Evolutionary conservation across 2,329 filamentous ascomycete genomes (phyloP).

Genomic region (Fusarium guadeloupense): DNA sequence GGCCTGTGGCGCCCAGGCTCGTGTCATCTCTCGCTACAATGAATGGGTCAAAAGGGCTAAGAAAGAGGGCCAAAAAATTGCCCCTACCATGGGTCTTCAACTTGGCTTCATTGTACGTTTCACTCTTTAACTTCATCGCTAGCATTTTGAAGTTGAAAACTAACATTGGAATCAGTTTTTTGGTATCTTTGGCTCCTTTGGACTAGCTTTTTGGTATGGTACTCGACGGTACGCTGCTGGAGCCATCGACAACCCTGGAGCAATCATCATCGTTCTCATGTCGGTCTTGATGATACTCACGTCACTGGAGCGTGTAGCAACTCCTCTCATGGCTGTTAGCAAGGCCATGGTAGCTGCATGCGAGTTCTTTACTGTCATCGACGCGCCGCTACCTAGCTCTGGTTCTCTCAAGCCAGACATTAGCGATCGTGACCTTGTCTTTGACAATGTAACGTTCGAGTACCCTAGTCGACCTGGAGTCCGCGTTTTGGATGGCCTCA

Average conservation of each 20-base stretch:
- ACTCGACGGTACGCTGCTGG: slow-evolving; percentile 49
- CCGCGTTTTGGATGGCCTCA: slow-evolving; percentile 54
- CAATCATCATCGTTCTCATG: slow-evolving; percentile 52
- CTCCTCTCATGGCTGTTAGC: slow-evolving; percentile 50
- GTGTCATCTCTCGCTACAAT: slow-evolving; percentile 50
- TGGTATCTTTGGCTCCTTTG: slow-evolving; percentile 49
- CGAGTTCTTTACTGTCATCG: slow-evolving; percentile 45
- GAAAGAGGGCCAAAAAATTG: slow-evolving; percentile 48
- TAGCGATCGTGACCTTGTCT: slow-evolving; percentile 55
- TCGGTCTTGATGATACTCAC: slow-evolving; percentile 52
- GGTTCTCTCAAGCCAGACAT: slow-evolving; percentile 40
- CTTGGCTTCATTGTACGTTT: slow-evolving; percentile 26
- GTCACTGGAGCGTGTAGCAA: slow-evolving; percentile 50
- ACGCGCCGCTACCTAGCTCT: slow-evolving; percentile 33
- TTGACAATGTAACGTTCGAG: slow-evolving; percentile 46
- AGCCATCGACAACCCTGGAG: slow-evolving; percentile 48
- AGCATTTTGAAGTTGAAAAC: neutral
- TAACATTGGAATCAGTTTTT: slow-evolving; percentile 40
- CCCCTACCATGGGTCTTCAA: slow-evolving; percentile 29
- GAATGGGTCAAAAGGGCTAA: slow-evolving; percentile 51
- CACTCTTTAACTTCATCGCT: neutral
- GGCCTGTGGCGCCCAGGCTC: slow-evolving; percentile 55
- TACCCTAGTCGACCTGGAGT: slow-evolving; percentile 36
- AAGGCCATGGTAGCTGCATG: slow-evolving; percentile 45
- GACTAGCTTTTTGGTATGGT: slow-evolving; percentile 57